Conservation (phyloP, 176 grass and related monocot genomes). For the Chloris gayana region DNA sequence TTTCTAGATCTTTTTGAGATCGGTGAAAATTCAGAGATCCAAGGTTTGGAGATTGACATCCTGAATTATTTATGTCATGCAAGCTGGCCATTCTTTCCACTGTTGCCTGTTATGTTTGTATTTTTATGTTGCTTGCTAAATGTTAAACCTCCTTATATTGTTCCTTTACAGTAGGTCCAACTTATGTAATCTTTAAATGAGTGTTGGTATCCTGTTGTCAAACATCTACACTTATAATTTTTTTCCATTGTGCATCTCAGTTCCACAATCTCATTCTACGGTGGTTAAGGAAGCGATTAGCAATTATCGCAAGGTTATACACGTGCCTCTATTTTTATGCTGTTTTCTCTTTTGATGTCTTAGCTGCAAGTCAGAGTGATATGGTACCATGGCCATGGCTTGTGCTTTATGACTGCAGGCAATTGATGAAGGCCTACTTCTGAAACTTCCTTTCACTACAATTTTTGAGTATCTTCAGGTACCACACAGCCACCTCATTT, state of each 20-base stretch:
- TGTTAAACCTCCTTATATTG: neutral
- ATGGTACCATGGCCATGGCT: neutral
- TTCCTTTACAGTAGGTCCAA: neutral
- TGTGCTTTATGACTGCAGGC: slow-evolving; percentile 59
- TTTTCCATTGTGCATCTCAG: slow-evolving; percentile 43
- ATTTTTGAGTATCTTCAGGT: slow-evolving; percentile 99
- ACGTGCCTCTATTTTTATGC: neutral
- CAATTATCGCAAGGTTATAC: slow-evolving; percentile 62
- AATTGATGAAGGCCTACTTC: slow-evolving; percentile 68
- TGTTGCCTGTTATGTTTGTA: neutral
- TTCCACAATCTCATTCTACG: slow-evolving; percentile 59
- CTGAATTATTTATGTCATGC: slow-evolving; percentile 22
- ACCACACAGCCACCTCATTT: neutral
- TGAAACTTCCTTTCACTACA: slow-evolving; percentile 91
- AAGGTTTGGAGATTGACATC: slow-evolving; percentile 59
- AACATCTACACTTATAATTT: slow-evolving; percentile 22
- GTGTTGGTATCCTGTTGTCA: neutral
- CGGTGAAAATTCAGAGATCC: slow-evolving; percentile 67
- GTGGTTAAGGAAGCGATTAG: slow-evolving; percentile 71
- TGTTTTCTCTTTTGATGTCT: neutral
- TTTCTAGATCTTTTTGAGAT: slow-evolving; percentile 81
- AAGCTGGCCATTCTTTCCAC: neutral
- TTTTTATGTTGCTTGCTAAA: slow-evolving; percentile 1
- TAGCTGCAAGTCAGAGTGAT: slow-evolving; percentile 16
- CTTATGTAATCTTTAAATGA: slow-evolving; percentile 16